Percentiles rank a stretch among this genome's conserved stretches.
Conservation (phyloP, 352 stramenopile species). For the Saprolegnia diclina region DNA sequence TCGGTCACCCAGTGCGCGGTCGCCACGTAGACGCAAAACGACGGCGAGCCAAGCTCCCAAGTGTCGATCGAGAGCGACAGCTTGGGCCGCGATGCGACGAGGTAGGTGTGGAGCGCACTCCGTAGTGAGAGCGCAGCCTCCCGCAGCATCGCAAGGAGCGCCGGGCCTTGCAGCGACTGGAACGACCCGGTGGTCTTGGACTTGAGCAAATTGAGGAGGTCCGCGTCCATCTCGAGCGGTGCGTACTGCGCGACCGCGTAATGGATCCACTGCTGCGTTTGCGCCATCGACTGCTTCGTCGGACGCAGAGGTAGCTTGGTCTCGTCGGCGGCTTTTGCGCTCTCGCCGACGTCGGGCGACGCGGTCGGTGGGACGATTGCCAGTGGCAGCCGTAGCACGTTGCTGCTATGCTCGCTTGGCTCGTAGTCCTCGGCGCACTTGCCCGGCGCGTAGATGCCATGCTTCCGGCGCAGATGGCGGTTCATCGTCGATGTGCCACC, state of each 20-base stretch:
- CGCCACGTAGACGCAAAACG: slow-evolving; percentile 58
- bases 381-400: slow-evolving; percentile 30
- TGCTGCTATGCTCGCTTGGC: background rate
- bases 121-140: background rate
- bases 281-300: slow-evolving; percentile 1
- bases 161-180: background rate
- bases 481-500: slow-evolving; percentile 82
- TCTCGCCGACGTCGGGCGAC: background rate
- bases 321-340: background rate
- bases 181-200: background rate
- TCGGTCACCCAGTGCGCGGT: slow-evolving; percentile 74
- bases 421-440: slow-evolving; percentile 73
- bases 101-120: background rate
- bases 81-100: background rate
- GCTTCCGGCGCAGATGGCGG: slow-evolving; percentile 72
- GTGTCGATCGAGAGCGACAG: background rate
- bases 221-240: slow-evolving; percentile 32
- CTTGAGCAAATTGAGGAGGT: background rate
- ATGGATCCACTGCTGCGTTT: slow-evolving; percentile 13
- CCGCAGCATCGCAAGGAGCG: background rate
- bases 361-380: slow-evolving; percentile 10
- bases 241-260: slow-evolving; percentile 76
- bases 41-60: background rate
- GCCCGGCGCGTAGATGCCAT: slow-evolving; percentile 69
- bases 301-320: too few relatives aligned